phyloP scores from a whole-genome alignment of 371 early-diverging fungal genomes.

The Mycotypha africana region DNA sequence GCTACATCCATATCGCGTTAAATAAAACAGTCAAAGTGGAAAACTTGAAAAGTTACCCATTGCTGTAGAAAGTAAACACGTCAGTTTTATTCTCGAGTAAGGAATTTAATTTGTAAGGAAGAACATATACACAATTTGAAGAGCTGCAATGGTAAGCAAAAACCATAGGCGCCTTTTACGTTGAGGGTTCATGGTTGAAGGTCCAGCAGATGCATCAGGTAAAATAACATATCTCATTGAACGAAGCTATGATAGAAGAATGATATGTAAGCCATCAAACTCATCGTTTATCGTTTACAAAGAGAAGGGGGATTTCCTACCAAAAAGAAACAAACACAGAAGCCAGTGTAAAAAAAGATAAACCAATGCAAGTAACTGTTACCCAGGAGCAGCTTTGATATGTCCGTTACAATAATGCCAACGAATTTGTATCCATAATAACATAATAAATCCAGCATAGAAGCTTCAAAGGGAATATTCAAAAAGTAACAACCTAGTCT shows the following conservation, averaged over 20 bases:
- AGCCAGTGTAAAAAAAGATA: constrained; percentile 69
- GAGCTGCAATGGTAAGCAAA: constrained; percentile 75
- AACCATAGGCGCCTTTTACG: constrained; percentile 85
- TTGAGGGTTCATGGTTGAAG: constrained; percentile 72
- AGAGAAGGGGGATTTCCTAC: constrained; percentile 10
- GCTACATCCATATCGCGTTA: no score
- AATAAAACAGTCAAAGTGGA: no score
- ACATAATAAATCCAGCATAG: constrained; percentile 82
- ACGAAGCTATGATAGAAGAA: constrained; percentile 54
- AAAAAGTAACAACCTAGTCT: constrained; percentile 88
- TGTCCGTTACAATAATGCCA: constrained; percentile 59
- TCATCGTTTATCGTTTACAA: no score
- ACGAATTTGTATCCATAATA: constrained; percentile 98
- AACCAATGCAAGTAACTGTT: constrained; percentile 54
- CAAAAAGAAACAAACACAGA: constrained; percentile 74
- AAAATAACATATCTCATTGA: constrained; percentile 86
- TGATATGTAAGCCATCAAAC: not conserved
- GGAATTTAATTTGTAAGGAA: constrained; percentile 52
- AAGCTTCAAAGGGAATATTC: constrained; percentile 80
- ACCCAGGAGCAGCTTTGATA: constrained; percentile 41
- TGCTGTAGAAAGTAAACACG: no score
- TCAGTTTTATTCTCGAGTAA: no score
- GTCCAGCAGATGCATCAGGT: constrained; percentile 71
- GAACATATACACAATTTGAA: constrained; percentile 82
- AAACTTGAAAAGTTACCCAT: no score